Conservation (phyloP, 768 basidiomycete genomes). For the Tylopilus balloui region DNA sequence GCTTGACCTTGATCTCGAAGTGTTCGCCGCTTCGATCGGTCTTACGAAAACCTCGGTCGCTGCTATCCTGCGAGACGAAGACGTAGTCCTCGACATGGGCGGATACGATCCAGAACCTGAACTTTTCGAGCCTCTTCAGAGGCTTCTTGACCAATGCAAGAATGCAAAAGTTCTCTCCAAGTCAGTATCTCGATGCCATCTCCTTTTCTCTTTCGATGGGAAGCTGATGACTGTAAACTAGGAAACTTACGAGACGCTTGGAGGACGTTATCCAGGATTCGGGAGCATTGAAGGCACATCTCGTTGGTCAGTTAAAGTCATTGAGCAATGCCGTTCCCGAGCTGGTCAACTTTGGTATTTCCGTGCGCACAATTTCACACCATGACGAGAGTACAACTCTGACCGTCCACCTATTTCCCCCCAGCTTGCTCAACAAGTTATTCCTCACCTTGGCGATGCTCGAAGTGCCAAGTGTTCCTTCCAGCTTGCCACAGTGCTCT, state of each 20-base stretch:
- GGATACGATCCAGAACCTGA: slow-evolving; percentile 71
- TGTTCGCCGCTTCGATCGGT: slow-evolving; percentile 88
- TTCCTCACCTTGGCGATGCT: slow-evolving; percentile 80
- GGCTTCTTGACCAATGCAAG: slow-evolving; percentile 76
- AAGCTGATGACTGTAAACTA: slow-evolving; percentile 28
- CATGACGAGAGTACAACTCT: background rate
- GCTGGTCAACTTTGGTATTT: slow-evolving; percentile 87
- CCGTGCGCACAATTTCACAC: slow-evolving; percentile 43
- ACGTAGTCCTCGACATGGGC: slow-evolving; percentile 67
- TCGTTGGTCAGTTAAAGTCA: slow-evolving; percentile 68
- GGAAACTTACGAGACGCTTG: slow-evolving; percentile 83
- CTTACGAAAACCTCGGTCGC: slow-evolving; percentile 83
- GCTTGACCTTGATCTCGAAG: slow-evolving; percentile 90
- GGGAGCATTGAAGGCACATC: slow-evolving; percentile 63
- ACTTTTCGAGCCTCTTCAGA: slow-evolving; percentile 78
- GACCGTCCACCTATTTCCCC: background rate
- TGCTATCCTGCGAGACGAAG: slow-evolving; percentile 72
- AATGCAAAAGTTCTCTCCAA: slow-evolving; percentile 75
- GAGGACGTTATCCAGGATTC: slow-evolving; percentile 75
- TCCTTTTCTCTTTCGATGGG: background rate
- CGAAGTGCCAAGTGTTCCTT: slow-evolving; percentile 75
- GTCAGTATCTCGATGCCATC: slow-evolving; percentile 38
- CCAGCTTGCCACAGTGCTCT: slow-evolving; percentile 65
- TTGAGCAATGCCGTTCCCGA: slow-evolving; percentile 72
- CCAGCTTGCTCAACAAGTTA: slow-evolving; percentile 85